Evolutionary conservation across 2,329 filamentous ascomycete genomes (phyloP).

Genomic region (Ophiostoma montium): DNA sequence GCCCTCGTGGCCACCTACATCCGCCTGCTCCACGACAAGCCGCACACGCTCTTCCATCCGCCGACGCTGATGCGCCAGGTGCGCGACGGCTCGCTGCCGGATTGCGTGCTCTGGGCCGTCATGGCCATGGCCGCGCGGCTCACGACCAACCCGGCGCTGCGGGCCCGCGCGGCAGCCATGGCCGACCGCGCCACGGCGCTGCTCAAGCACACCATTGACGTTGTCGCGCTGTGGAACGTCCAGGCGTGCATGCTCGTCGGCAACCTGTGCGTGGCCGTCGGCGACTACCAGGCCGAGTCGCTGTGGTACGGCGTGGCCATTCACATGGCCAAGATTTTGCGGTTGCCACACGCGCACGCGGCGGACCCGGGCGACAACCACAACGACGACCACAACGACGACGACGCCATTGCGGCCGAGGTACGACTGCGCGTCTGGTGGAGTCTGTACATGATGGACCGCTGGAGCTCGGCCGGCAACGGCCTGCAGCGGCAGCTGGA

Average conservation of each 20-base stretch:
- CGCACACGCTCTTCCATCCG: not conserved
- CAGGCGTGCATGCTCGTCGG: not conserved
- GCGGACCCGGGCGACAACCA: not conserved
- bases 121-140: not conserved
- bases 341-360: not conserved
- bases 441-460: constrained; percentile 1
- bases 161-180: not conserved
- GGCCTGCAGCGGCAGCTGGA: not conserved
- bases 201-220: not conserved
- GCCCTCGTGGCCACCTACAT: not conserved
- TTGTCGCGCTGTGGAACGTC: not conserved
- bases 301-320: constrained; percentile 1
- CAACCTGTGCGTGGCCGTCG: not conserved
- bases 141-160: not conserved
- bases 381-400: not conserved
- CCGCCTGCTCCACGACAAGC: not conserved
- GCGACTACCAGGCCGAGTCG: not conserved
- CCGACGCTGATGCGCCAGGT: not conserved
- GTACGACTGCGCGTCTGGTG: not conserved
- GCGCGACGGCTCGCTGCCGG: not conserved
- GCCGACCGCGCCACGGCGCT: not conserved
- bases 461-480: not conserved
- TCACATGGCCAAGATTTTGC: not conserved
- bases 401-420: not conserved
- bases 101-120: not conserved